Evolutionary conservation across 805 yeast genomes (phyloP).

Genomic region (Saturnispora serradocipensis): DNA sequence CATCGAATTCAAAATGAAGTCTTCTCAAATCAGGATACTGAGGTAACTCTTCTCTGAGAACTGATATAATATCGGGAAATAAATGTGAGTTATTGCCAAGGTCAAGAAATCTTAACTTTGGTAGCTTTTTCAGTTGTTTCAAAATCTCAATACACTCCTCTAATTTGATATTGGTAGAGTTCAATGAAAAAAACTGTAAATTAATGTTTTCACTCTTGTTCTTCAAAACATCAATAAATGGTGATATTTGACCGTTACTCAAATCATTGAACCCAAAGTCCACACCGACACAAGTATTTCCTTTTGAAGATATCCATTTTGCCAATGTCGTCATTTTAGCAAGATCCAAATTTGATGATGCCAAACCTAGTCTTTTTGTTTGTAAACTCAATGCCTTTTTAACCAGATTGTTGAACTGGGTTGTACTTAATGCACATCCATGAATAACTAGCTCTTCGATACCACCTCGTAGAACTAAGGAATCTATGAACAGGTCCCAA

Average conservation of each 20-base stretch:
- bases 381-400: constrained; percentile 31
- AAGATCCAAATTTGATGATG: constrained; percentile 39
- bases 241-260: constrained; percentile 36
- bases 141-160: constrained; percentile 33
- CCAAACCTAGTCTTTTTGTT: constrained; percentile 46
- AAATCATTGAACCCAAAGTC: constrained; percentile 49
- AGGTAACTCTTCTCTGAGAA: constrained; percentile 37
- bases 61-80: constrained; percentile 42
- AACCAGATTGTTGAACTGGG: constrained; percentile 33
- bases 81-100: constrained; percentile 43
- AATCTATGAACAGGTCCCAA: constrained; percentile 40
- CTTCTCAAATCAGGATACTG: constrained; percentile 36
- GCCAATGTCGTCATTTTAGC: constrained; percentile 35
- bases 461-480: constrained; percentile 39
- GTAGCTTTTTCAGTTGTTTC: constrained; percentile 29
- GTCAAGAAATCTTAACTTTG: constrained; percentile 41
- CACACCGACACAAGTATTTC: constrained; percentile 42
- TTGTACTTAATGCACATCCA: constrained; percentile 42
- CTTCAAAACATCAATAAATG: constrained; percentile 36
- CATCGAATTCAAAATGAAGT: constrained; percentile 47
- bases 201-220: constrained; percentile 21
- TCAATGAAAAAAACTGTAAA: constrained; percentile 42
- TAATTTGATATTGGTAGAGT: constrained; percentile 37
- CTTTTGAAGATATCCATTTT: constrained; percentile 37
- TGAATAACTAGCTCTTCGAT: constrained; percentile 50